phyloP scores from a whole-genome alignment of 2,329 filamentous ascomycete species.

The Sporothrix globosa region DNA sequence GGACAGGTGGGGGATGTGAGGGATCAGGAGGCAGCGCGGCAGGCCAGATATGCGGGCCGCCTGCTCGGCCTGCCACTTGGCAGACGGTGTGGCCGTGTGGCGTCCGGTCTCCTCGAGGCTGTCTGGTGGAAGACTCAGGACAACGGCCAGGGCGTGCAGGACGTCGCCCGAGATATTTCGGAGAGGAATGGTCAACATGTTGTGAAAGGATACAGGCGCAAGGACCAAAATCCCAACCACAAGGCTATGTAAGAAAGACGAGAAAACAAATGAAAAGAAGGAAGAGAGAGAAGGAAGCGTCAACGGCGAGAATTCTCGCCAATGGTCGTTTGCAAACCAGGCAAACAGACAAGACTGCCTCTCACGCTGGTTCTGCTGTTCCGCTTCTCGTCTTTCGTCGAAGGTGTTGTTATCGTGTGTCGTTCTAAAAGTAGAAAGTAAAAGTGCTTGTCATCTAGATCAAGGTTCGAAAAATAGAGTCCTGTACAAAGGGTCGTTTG shows the following conservation, averaged over 20 bases:
- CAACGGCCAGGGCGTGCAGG: slow-evolving; percentile 28
- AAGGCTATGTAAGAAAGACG: neutral
- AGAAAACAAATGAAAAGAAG: too few relatives aligned
- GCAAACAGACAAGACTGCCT: slow-evolving; percentile 20
- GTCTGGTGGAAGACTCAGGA: slow-evolving; percentile 27
- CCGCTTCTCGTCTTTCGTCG: slow-evolving; percentile 7
- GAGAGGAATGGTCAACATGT: neutral
- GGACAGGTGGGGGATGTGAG: slow-evolving; percentile 38
- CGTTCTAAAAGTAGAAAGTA: neutral
- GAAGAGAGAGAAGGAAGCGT: neutral
- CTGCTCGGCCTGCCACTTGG: slow-evolving; percentile 32
- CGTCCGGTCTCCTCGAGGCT: neutral
- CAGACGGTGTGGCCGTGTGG: slow-evolving; percentile 15
- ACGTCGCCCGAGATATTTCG: neutral
- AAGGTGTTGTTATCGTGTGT: neutral
- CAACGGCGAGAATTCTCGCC: neutral
- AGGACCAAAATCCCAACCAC: too few relatives aligned
- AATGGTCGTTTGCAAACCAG: slow-evolving; percentile 18
- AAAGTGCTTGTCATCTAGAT: neutral
- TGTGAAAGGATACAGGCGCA: neutral
- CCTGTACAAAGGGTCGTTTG: neutral
- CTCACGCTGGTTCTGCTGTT: neutral
- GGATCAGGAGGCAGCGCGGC: slow-evolving; percentile 27
- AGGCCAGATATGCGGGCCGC: slow-evolving; percentile 28
- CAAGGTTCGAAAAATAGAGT: neutral